Base-by-base conservation (phyloP, 129 eudicot species). In the Calendula officinalis region DNA sequence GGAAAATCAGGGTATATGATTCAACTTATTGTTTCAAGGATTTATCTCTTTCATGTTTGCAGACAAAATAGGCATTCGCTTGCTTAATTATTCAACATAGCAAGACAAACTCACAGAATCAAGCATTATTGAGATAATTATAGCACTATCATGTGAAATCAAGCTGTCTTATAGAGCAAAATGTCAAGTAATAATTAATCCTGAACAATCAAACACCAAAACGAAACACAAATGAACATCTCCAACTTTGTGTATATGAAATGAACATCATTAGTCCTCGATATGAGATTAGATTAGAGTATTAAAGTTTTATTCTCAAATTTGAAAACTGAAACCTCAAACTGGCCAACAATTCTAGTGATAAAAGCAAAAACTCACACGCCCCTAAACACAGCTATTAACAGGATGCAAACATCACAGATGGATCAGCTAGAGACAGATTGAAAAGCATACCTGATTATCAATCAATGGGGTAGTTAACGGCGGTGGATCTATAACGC, bases 381-480 rank as follows among this genome's bases (percentile, higher is more conserved):
- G 60, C 36, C 13, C 35, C 34, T 0, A 15, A 48, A 35, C 41
- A 46, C 64, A 39, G 45, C 38, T 39, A 27, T 48, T 49, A 37
- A 65, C 22, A 49, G 6, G 51, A 60, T 12, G 66, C 66, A 65
- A 50, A 49, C 4, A 6, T 16, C 47, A 60, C 5, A 17, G 9
- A 65, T 16, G 60, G 47, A 47, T 64, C 36, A 49, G 48, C 35
- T 8, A 15, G 44, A 64, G 45, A 8, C 7, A n/a, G 30, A 64
- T 47, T 33, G n/a, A 48, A 2, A 35, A 34, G 4, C 57, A 37
- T 50, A 66, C 70, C 70, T 66, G 70, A 37, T 66, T 27, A 49
- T 59, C 36, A 7, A 49, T 50, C 59, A 36, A 46, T 12, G 3
- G 36, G 56, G 70, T 5, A 46, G 4, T 47, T 47, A 36, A 12